Conservation (phyloP, 345 rosid genomes). For the Lepidium aucheri region DNA sequence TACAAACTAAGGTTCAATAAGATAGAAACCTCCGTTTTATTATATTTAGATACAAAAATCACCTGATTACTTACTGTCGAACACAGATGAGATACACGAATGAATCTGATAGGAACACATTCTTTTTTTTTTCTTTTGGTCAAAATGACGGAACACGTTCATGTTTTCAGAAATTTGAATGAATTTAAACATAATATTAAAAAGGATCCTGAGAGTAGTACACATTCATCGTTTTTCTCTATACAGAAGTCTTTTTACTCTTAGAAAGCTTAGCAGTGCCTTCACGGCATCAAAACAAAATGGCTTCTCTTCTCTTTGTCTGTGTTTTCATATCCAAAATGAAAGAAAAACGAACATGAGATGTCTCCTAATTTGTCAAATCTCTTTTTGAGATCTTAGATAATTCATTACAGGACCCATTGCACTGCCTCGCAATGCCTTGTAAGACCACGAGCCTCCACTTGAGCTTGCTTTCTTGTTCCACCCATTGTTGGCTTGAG, state of each 20-base stretch:
- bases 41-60: too few relatives aligned
- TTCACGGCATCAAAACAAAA: slow-evolving; percentile 8
- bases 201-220: slow-evolving; percentile 1
- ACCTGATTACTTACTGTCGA: too few relatives aligned
- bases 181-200: not conserved
- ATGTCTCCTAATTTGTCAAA: slow-evolving; percentile 15
- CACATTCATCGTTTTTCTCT: not conserved
- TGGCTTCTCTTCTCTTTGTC: slow-evolving; percentile 8
- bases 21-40: too few relatives aligned
- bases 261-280: not conserved
- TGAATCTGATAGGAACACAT: not conserved
- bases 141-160: not conserved
- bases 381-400: slow-evolving; percentile 60
- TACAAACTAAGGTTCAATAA: too few relatives aligned
- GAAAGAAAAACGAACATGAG: not conserved
- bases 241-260: not conserved
- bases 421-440: slow-evolving; percentile 67
- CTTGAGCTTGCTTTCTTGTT: slow-evolving; percentile 39
- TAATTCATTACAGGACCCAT: slow-evolving; percentile 78
- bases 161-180: not conserved
- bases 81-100: not conserved
- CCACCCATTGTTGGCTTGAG: slow-evolving; percentile 54
- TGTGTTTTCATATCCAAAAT: slow-evolving; percentile 7
- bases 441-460: slow-evolving; percentile 50
- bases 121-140: too few relatives aligned